Base-by-base conservation (phyloP, 306 rosid species). In the Prunus mume region DNA sequence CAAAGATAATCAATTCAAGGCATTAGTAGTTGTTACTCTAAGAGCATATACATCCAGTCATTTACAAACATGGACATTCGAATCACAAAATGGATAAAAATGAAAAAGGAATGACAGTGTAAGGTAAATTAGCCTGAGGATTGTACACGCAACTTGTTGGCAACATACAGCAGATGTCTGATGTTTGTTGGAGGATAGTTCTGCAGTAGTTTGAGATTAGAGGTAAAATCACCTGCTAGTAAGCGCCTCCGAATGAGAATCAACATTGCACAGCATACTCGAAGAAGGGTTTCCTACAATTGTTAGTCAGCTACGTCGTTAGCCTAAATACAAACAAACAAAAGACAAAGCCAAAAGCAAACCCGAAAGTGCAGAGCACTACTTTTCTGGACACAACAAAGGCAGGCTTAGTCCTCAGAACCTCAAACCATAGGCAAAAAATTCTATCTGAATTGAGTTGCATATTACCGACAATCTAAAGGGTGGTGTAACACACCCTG, bases 251-350 rank as follows among this genome's bases (percentile, higher is more conserved):
- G 96, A 74, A 92, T 78, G 46, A 96, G 93, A 77, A 92, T 83
- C 78, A 96, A 87, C 99, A 96, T 96, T 54, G 99, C 97, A 77
- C 98, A 92, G 80, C 99, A 96, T 86, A 96, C 76, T 74, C 99
- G 90, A 28, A 92, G 91, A 73, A 96, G 97, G 71, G 96, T 96
- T 81, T 91, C 99, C 99, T 96, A 64, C 87, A 87, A 65, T 62
- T 9, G 18, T 73, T 19, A 12, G 69, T 61, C 14, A 15, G 55
- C 60, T 50, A 15, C 3, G 17, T 69, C 4, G 25, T 49, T 45
- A 27, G 73, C 19, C 25, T 52, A 73, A 1, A 17, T 8, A 18
- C 14, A 27, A 58, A 41, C 13, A 4, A 24, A 56, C 3, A 22
- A 12, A 1, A 1, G 32, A 9, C 6, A 73, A 9, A 14, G 28